phyloP scores from a whole-genome alignment of 768 basidiomycete genomes.

The Mycena kentingensis region DNA sequence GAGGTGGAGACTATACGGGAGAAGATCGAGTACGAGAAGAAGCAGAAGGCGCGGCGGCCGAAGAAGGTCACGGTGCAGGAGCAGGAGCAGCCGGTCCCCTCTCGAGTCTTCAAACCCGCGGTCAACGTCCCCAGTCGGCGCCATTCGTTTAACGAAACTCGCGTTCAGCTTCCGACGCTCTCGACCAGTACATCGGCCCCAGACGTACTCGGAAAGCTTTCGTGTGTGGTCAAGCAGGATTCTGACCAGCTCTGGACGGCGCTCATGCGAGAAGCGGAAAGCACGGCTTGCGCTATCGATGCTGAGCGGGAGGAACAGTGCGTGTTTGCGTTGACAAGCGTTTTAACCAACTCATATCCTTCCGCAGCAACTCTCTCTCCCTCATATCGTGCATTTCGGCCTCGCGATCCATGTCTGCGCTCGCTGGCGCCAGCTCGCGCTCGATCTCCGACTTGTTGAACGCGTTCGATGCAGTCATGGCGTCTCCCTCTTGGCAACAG shows the following conservation, averaged over 20 bases:
- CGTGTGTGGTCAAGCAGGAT: neutral
- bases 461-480: slow-evolving; percentile 7
- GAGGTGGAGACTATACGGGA: neutral
- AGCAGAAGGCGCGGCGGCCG: too few species aligned
- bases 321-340: neutral
- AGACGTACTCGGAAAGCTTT: neutral
- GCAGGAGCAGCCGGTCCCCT: too few species aligned
- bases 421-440: slow-evolving; percentile 12
- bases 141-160: too few species aligned
- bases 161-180: neutral
- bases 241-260: neutral
- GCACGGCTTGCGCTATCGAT: neutral
- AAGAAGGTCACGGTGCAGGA: too few species aligned
- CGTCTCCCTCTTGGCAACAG: slow-evolving; percentile 1
- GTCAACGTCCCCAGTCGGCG: too few species aligned
- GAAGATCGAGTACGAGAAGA: neutral
- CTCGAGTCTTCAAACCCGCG: too few species aligned
- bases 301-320: neutral
- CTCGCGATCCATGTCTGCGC: slow-evolving; percentile 9
- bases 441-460: slow-evolving; percentile 11
- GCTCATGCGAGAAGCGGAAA: neutral
- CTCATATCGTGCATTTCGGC: slow-evolving; percentile 17
- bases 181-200: neutral
- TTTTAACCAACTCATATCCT: too few species aligned
- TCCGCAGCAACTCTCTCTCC: too few species aligned